These are phyloP conservation scores for Ophiostoma novo-ulmi DNA, from an alignment of 2,329 filamentous ascomycete species.

Conservation along the genomic window DNA sequence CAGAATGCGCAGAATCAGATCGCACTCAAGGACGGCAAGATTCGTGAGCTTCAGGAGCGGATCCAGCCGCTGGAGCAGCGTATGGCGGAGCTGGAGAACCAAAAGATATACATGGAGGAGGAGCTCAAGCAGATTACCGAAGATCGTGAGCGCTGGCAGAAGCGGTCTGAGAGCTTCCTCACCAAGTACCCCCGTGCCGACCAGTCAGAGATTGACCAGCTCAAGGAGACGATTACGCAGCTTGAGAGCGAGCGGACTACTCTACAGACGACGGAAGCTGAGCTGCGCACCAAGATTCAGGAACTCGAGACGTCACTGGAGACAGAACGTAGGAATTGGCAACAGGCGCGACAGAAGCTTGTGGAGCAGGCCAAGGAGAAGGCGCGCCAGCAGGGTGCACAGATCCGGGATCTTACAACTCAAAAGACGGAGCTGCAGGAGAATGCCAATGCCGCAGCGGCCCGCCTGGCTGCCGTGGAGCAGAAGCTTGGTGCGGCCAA, in stretches of 20 bases:
- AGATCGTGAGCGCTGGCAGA: conserved; percentile 91
- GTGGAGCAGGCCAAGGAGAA: conserved; percentile 60
- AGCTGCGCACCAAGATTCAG: conserved; percentile 50
- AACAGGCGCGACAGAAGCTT: conserved; percentile 48
- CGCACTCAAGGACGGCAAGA: conserved; percentile 65
- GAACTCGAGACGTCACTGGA: conserved; percentile 50
- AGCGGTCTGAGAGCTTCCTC: conserved; percentile 90
- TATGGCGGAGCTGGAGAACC: conserved; percentile 75
- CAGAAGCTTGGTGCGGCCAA: conserved; percentile 52
- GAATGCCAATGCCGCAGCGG: conserved; percentile 43
- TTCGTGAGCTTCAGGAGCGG: conserved; percentile 67
- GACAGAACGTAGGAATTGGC: conserved; percentile 52
- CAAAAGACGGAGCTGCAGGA: conserved; percentile 51
- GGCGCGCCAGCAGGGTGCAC: conserved; percentile 48
- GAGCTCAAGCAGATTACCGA: conserved; percentile 85
- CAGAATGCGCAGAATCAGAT: conserved; percentile 72
- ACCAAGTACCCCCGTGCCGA: conserved; percentile 95
- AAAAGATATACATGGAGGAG: conserved; percentile 74
- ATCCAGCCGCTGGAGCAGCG: conserved; percentile 78
- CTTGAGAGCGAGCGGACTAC: conserved; percentile 61
- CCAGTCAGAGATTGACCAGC: conserved; percentile 81
- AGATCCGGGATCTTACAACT: conserved; percentile 51
- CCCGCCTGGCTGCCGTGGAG: conserved; percentile 38
- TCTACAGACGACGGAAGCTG: conserved; percentile 46
- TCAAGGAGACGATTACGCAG: conserved; percentile 69